Percentiles rank a stretch among this genome's conserved stretches.
phyloP scores from a whole-genome alignment of 345 rosid genomes.

The Salix purpurea region DNA sequence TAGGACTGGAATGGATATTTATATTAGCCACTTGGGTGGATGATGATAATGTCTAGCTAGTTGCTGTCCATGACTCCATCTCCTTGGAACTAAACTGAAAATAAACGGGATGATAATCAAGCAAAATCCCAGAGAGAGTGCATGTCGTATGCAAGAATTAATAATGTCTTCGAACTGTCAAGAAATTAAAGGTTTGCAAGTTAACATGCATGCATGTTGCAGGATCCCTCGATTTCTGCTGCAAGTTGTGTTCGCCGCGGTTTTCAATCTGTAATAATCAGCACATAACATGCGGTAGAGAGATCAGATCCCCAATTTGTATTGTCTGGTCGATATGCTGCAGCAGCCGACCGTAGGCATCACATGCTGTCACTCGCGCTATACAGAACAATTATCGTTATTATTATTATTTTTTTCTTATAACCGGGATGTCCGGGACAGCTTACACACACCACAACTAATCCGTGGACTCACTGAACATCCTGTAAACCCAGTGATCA shows the following conservation, averaged over 20 bases:
- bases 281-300: background rate
- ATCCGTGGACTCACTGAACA: no score
- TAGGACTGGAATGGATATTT: no score
- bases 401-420: no score
- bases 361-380: constrained; percentile 23
- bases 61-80: background rate
- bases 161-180: background rate
- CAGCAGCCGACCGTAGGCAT: constrained; percentile 1
- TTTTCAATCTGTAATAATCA: background rate
- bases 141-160: background rate
- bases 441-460: no score
- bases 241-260: background rate
- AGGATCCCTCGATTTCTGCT: background rate
- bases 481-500: no score
- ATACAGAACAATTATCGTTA: background rate
- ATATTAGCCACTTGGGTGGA: background rate
- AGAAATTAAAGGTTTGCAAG: background rate
- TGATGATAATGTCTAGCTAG: background rate
- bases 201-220: no score
- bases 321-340: background rate
- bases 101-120: background rate
- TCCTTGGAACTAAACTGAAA: background rate
- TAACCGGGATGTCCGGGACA: no score
- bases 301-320: background rate
- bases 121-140: background rate